phyloP scores from a whole-genome alignment of 2,329 filamentous ascomycete genomes.

The Orbilia ellipsospora region DNA sequence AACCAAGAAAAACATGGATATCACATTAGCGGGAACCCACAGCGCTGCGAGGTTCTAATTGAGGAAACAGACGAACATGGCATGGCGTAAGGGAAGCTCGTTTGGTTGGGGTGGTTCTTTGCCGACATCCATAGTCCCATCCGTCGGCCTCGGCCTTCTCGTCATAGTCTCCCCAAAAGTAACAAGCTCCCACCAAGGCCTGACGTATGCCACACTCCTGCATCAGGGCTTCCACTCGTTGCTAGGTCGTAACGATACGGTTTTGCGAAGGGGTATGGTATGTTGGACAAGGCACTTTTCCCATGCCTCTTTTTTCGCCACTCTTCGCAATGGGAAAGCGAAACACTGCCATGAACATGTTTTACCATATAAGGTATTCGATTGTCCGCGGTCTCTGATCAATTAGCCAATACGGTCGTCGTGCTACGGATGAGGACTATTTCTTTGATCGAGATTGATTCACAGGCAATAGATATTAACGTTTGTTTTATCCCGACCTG shows the following conservation, averaged over 20 bases:
- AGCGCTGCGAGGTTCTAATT: neutral
- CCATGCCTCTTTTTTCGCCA: constrained; percentile 16
- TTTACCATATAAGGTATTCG: constrained; percentile 4
- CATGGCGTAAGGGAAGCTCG: constrained; percentile 25
- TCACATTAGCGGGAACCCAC: neutral
- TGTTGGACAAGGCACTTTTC: neutral
- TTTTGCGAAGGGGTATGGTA: constrained; percentile 3
- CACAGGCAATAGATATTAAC: neutral
- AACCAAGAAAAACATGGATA: constrained; percentile 15
- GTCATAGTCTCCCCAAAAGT: constrained; percentile 3
- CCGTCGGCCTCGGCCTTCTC: neutral
- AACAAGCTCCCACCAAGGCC: neutral
- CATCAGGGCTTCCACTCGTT: constrained; percentile 9
- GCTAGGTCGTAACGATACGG: neutral
- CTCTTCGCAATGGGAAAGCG: constrained; percentile 3
- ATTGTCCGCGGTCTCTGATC: constrained; percentile 4
- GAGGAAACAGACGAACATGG: constrained; percentile 11
- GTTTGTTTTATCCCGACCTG: neutral
- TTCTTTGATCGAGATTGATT: constrained; percentile 2
- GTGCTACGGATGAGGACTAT: too few species aligned
- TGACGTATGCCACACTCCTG: constrained; percentile 38
- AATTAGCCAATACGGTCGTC: too few species aligned
- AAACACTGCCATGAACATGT: constrained; percentile 4
- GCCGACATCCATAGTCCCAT: neutral
- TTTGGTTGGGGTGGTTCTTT: neutral